These are phyloP conservation scores for Heimioporus punctisporus DNA, from an alignment of 1,284 basidiomycete species.

Conservation along the genomic window DNA sequence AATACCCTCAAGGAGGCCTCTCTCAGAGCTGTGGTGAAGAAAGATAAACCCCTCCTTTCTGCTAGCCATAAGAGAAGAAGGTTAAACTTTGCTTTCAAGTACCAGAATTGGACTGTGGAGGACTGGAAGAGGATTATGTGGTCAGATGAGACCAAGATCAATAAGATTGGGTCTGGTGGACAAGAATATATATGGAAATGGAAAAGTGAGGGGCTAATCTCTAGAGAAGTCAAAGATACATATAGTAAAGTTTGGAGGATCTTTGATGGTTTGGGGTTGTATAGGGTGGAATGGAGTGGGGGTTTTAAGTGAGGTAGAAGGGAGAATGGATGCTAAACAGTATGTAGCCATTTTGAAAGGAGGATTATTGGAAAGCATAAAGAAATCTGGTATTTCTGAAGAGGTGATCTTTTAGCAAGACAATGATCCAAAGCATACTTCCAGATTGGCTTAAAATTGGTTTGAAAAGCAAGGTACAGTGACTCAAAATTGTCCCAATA, in stretches of 20 bases:
- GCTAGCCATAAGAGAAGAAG: neutral
- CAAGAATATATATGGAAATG: neutral
- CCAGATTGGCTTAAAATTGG: no score
- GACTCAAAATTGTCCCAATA: neutral
- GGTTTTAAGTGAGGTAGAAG: neutral
- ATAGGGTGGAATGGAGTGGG: constrained; percentile 2
- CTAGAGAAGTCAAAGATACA: no score
- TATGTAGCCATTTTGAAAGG: constrained; percentile 1
- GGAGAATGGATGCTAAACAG: neutral
- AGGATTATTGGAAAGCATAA: neutral
- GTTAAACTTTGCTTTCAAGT: neutral
- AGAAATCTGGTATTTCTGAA: no score
- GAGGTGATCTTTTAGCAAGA: no score
- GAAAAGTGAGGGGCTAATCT: neutral
- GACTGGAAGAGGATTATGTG: neutral
- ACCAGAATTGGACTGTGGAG: neutral
- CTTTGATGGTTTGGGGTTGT: neutral
- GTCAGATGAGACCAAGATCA: no score
- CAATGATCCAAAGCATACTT: no score
- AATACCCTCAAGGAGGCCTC: neutral
- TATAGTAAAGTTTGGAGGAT: no score
- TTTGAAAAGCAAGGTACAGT: no score
- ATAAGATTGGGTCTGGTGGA: neutral
- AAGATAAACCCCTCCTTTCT: neutral
- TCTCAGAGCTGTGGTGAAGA: neutral